Base-by-base conservation (phyloP, 2,329 filamentous ascomycete species). In the Trichoderma simmonsii region DNA sequence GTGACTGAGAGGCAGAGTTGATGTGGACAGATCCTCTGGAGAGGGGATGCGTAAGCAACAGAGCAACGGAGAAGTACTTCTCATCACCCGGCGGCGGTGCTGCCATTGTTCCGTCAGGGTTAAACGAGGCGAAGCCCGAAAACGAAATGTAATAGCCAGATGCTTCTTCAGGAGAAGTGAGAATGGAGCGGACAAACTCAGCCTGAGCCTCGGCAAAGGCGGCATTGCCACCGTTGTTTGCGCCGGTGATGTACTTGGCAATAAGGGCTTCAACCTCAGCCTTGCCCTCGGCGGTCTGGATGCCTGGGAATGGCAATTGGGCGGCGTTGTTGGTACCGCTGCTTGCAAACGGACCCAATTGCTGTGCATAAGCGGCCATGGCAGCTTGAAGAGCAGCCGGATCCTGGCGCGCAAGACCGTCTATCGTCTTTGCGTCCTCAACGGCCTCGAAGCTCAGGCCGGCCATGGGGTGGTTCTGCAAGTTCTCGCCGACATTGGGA, bases 11-110 rank as follows among this genome's bases (percentile, higher is more conserved):
- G 34, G 71, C 65, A 21, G 71, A 72, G 12, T 80, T 80, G 73
- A 91, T 88, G 80, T 91, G 90, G 71, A 89, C 85, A 51, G 83
- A 82, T 6, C 90, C 90, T 0, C 88, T 85, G 2, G 87, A 89
- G 76, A 88, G 86, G 0, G 89, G 89, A 72, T 91, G 90, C 54
- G 87, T 86, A 24, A 89, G 87, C 73, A 89, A 87, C 1, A 85
- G 84, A 74, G 86, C 86, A 73, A 87, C 81, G 21, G 87, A 86
- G 65, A 89, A 83, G 77, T 87, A 88, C 75, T 90, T 86, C 71
- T 83, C 80, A 4, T 82, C 78, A 76, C 72, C 70, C 72, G 64
- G 76, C 72, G 62, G 70, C 59, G 56, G 80, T 43, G 56, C 48
- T 26, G 57, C 64, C 64, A 54, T 72, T 26, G 30, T 76, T 18